Evolutionary conservation across 2,329 filamentous ascomycete genomes (phyloP), one percentile per base, ranked within the genome.

Genomic region (Dactylella cylindrospora): DNA sequence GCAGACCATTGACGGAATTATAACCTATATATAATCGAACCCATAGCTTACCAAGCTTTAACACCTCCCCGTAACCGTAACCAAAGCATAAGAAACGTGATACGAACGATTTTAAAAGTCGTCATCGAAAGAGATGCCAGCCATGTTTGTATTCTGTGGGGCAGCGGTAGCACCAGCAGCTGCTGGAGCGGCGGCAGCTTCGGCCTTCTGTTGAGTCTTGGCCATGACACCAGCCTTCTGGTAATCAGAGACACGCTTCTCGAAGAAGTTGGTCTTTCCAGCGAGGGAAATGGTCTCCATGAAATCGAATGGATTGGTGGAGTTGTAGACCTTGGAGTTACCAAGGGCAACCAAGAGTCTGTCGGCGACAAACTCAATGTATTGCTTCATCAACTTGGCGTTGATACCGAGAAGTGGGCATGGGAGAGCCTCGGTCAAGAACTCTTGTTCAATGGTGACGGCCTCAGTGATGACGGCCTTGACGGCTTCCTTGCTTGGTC

Each of bases 221-320:
- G 85, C 85, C 89, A 98, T 95, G 75, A 98, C 91, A 79, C 93
- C 93, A 29, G 93, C 90, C 82, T 98, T 98, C 78, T 98, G 93
- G 83, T 98, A 98, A 72, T 98, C 93, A 74, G 86, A 93, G 55
- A 98, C 93, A 70, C 93, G 89, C 87, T 98, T 98, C 86, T 98
- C 93, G 74, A 98, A 98, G 83, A 98, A 98, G 84, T 98, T 98
- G 74, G 93, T 98, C 87, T 98, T 98, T 76, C 93, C 93, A 46
- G 90, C 88, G 8, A 98, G 82, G 17, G 93, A 97, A 76, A 98
- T 98, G 78, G 95, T 96, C 82, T 98, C 93, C 93, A 98, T 98
- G 76, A 98, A 98, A 80, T 98, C 93, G 74, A 98, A 98, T 73
- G 93, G 93, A 79, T 98, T 98, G 74, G 85, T 82, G 20, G 86